phyloP scores from a whole-genome alignment of 179 eudicot genomes.

The Beta lomatogona region DNA sequence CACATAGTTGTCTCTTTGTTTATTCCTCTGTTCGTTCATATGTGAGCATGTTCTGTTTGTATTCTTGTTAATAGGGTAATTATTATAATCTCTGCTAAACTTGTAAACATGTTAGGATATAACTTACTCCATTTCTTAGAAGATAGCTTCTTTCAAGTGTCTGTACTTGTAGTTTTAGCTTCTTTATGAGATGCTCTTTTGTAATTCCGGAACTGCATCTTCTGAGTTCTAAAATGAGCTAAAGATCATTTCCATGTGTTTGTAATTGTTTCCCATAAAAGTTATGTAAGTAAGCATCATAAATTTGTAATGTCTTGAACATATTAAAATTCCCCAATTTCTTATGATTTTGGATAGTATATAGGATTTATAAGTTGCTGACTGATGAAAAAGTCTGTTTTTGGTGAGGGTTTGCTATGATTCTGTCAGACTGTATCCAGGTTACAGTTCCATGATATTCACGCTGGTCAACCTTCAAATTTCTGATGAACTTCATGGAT shows the following conservation, averaged over 20 bases:
- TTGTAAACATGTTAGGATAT: not conserved
- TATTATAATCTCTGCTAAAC: not conserved
- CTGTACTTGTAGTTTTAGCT: not conserved
- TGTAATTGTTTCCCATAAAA: not conserved
- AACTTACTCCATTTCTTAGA: not conserved
- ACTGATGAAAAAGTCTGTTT: not conserved
- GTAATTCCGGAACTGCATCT: not conserved
- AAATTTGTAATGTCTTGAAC: not conserved
- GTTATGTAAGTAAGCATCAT: not conserved
- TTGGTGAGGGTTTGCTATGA: not conserved
- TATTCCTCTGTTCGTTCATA: not conserved
- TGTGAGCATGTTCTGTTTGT: conserved; percentile 11
- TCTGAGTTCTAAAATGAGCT: not conserved
- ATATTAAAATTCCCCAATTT: not conserved
- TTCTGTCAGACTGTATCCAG: not conserved
- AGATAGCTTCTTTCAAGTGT: not conserved
- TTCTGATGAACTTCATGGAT: not conserved
- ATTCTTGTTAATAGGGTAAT: conserved; percentile 1
- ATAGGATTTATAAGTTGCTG: not conserved
- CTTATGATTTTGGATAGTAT: not conserved
- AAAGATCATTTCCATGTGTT: not conserved
- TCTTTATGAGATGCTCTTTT: not conserved
- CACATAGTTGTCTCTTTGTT: not conserved
- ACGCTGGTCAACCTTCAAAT: not conserved
- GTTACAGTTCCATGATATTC: not conserved